Percentiles rank a stretch among this genome's conserved stretches.
Evolutionary conservation across 2,329 filamentous ascomycete genomes (phyloP).

Genomic region (Acrocalymma vagum): DNA sequence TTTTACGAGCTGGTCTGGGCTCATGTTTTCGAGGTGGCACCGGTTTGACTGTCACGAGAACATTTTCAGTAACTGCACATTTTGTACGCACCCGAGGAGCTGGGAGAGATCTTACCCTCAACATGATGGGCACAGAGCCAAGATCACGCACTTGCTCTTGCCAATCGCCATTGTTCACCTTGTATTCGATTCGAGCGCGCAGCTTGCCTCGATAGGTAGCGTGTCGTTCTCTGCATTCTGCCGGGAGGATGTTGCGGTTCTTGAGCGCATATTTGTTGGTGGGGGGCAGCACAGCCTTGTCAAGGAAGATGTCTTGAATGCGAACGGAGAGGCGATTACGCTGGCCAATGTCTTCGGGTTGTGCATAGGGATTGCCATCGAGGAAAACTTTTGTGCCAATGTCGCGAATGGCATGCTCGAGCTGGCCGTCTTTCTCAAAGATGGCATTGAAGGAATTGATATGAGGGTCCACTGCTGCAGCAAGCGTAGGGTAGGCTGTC

Average conservation of each 20-base stretch:
- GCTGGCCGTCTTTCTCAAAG: constrained; percentile 75
- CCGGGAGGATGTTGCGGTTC: constrained; percentile 86
- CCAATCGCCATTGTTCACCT: constrained; percentile 86
- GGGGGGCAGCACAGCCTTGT: constrained; percentile 80
- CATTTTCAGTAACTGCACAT: constrained; percentile 30
- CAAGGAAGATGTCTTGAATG: constrained; percentile 82
- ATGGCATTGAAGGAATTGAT: constrained; percentile 95
- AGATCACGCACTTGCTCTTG: constrained; percentile 84
- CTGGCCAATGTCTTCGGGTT: constrained; percentile 63
- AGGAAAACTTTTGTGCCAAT: constrained; percentile 90
- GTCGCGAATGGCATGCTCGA: constrained; percentile 81
- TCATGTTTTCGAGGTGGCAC: constrained; percentile 88
- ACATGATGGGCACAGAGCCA: constrained; percentile 90
- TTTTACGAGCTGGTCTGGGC: constrained; percentile 82
- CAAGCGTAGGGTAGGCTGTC: constrained; percentile 86
- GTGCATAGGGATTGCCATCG: constrained; percentile 71
- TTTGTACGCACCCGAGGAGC: constrained; percentile 17
- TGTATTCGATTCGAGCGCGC: constrained; percentile 82
- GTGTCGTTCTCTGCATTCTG: constrained; percentile 95
- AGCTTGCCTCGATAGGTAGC: constrained; percentile 89
- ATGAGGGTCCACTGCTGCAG: constrained; percentile 87
- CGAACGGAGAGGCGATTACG: constrained; percentile 81
- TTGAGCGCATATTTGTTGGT: constrained; percentile 82
- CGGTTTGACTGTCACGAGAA: constrained; percentile 72
- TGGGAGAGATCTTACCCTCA: constrained; percentile 69